Percentiles rank a stretch among this genome's conserved stretches.
Conservation (phyloP, 331 rosid species). For the Telfairia occidentalis region DNA sequence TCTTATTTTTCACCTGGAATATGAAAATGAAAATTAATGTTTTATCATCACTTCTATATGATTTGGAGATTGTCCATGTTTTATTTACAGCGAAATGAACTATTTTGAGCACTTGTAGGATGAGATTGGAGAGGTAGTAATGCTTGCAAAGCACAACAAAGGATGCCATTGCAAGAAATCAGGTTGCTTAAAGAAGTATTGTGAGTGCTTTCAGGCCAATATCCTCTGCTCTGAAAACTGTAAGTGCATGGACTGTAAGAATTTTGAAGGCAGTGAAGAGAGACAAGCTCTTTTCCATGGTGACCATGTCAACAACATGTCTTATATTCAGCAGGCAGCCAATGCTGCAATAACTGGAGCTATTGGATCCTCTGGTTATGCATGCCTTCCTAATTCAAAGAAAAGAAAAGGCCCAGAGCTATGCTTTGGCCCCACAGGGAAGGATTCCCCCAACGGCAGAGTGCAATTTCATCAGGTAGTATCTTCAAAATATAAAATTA, state of each 20-base stretch:
- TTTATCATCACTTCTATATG: not conserved
- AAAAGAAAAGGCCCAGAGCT: slow-evolving; percentile 66
- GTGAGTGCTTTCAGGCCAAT: slow-evolving; percentile 82
- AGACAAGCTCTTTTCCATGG: slow-evolving; percentile 86
- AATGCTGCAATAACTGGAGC: slow-evolving; percentile 99
- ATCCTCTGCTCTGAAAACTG: slow-evolving; percentile 96
- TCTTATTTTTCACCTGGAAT: not conserved
- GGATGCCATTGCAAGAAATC: slow-evolving; percentile 97
- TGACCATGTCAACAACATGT: slow-evolving; percentile 61
- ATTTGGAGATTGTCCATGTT: not conserved
- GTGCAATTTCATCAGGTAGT: slow-evolving; percentile 73
- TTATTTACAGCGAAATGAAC: slow-evolving; percentile 8
- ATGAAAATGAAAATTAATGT: not conserved
- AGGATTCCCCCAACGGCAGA: slow-evolving; percentile 58
- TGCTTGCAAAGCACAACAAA: slow-evolving; percentile 85
- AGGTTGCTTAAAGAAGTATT: slow-evolving; percentile 41
- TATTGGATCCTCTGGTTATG: slow-evolving; percentile 81
- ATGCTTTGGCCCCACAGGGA: slow-evolving; percentile 45
- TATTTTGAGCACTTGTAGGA: slow-evolving; percentile 47
- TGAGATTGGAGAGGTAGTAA: slow-evolving; percentile 71
- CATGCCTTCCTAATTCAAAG: slow-evolving; percentile 58
- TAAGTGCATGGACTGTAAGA: slow-evolving; percentile 94
- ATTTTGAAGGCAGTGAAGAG: slow-evolving; percentile 96
- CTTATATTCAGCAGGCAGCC: slow-evolving; percentile 79
- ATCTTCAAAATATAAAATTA: not conserved